A percentile compares a stretch with the other conserved stretches of the same genome.
Conservation (phyloP, 179 eudicot species). For the Camellia oleifera region DNA sequence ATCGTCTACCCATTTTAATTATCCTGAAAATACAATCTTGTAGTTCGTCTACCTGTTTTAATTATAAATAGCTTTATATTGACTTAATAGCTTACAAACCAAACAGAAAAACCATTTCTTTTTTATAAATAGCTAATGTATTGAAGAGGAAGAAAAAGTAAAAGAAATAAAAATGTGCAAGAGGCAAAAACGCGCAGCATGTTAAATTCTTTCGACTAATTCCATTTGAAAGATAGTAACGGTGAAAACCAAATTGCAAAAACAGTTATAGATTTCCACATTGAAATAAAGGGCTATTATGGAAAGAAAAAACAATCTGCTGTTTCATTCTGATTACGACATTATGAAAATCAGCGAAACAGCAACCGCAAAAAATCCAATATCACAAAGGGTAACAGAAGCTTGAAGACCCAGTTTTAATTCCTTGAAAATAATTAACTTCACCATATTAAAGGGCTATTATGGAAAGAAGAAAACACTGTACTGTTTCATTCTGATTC, state of each 20-base stretch:
- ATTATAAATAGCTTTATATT: neutral
- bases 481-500: no score
- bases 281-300: neutral
- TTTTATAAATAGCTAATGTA: neutral
- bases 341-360: no score
- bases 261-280: neutral
- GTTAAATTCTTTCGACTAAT: neutral
- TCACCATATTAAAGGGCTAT: no score
- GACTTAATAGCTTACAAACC: neutral
- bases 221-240: neutral
- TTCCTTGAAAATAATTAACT: no score
- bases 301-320: no score
- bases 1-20: neutral
- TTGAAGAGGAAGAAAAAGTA: neutral
- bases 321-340: no score
- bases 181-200: neutral
- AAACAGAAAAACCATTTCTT: neutral
- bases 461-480: no score
- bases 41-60: neutral
- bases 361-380: no score
- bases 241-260: neutral
- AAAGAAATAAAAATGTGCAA: neutral
- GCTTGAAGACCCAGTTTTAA: no score
- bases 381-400: no score
- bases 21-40: neutral